phyloP scores from a whole-genome alignment of 371 early-diverging fungal genomes.

The Sporodiniella umbellata region DNA sequence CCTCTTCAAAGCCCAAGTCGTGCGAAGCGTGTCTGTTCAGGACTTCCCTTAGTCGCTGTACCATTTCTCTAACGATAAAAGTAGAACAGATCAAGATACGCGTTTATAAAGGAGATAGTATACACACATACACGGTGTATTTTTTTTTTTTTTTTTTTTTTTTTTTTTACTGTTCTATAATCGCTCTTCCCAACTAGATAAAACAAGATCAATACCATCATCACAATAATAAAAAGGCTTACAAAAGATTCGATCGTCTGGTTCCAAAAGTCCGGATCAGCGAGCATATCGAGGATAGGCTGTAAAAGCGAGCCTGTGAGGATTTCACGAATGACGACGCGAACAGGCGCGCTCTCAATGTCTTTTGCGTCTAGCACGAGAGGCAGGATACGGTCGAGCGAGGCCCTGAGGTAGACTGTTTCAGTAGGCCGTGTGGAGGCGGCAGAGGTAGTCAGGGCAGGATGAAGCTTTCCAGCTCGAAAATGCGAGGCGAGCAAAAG shows the following conservation, averaged over 20 bases:
- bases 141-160: too few species aligned
- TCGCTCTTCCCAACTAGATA: slow-evolving; percentile 54
- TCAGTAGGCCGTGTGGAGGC: slow-evolving; percentile 50
- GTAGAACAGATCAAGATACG: slow-evolving; percentile 2
- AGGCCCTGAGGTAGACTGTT: slow-evolving; percentile 63
- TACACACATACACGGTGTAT: too few species aligned
- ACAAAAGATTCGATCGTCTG: slow-evolving; percentile 66
- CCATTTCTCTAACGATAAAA: slow-evolving; percentile 52
- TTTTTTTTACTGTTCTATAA: slow-evolving; percentile 65
- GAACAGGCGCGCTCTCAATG: slow-evolving; percentile 51
- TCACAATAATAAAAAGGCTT: slow-evolving; percentile 14
- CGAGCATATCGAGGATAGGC: slow-evolving; percentile 66
- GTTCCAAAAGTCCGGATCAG: slow-evolving; percentile 88
- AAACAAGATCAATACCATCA: not conserved
- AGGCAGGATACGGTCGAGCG: slow-evolving; percentile 64
- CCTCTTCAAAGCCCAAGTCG: slow-evolving; percentile 29
- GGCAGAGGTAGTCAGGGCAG: slow-evolving; percentile 52
- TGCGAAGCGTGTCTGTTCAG: slow-evolving; percentile 60
- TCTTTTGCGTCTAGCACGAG: slow-evolving; percentile 56
- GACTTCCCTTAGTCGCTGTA: slow-evolving; percentile 67
- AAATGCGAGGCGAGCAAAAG: slow-evolving; percentile 61
- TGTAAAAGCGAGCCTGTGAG: slow-evolving; percentile 66
- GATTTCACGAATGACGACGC: slow-evolving; percentile 72
- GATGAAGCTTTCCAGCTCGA: slow-evolving; percentile 56
- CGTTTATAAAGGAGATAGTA: too few species aligned